These are phyloP conservation scores for Parachlorella kessleri DNA, from an alignment of 139 green algal species.

Conservation along the genomic window DNA sequence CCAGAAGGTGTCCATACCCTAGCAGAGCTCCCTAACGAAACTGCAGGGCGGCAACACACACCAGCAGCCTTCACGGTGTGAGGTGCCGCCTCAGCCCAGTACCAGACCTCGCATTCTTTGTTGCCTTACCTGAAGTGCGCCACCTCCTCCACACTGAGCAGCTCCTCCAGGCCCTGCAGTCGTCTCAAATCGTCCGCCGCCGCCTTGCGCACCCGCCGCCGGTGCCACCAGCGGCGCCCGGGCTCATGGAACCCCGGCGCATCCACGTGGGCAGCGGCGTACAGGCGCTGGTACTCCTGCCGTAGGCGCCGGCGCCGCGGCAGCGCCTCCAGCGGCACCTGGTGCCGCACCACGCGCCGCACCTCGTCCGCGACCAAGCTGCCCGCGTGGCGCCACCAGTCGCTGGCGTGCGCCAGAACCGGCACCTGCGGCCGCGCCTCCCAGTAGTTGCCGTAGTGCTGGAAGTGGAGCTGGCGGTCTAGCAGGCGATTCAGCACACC, in stretches of 20 bases:
- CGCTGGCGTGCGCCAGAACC: constrained; percentile 25
- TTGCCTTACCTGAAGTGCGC: constrained; percentile 55
- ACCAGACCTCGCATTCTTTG: no score
- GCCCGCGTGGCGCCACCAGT: constrained; percentile 60
- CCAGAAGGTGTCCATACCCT: no score
- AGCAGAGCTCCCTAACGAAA: no score
- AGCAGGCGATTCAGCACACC: constrained; percentile 44
- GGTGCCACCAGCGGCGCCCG: constrained; percentile 34
- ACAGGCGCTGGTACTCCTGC: constrained; percentile 43
- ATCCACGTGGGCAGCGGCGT: constrained; percentile 12
- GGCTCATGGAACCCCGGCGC: constrained; percentile 31
- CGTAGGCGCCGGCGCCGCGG: constrained; percentile 15
- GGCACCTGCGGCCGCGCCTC: constrained; percentile 36
- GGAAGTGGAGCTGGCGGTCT: constrained; percentile 40
- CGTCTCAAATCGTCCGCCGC: constrained; percentile 10
- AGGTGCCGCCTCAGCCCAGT: no score
- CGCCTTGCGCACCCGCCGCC: constrained; percentile 14
- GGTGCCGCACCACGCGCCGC: constrained; percentile 1
- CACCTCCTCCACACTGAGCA: constrained; percentile 49
- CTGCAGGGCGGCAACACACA: no score
- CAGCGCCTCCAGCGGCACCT: constrained; percentile 35
- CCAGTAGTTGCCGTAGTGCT: constrained; percentile 46
- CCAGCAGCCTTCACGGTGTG: no score
- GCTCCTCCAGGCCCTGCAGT: constrained; percentile 36
- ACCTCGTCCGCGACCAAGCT: constrained; percentile 13